Evolutionary conservation across 495 filamentous ascomycete species (phyloP).

Genomic region (Penicillium psychrofluorescens): DNA sequence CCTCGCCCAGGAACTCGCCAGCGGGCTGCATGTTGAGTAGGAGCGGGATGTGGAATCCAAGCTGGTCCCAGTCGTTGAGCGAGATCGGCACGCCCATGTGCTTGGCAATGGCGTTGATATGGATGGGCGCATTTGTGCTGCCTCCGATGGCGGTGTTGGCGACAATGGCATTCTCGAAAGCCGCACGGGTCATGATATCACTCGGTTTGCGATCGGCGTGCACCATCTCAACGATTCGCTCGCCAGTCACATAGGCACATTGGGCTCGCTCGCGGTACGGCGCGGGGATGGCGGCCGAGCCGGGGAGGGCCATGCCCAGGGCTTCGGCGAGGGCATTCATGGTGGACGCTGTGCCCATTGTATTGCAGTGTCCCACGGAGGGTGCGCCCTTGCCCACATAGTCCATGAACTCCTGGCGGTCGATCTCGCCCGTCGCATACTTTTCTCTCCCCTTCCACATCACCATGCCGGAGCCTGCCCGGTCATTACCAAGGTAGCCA

Average conservation of each 20-base stretch:
- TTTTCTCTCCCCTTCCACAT: slow-evolving; percentile 47
- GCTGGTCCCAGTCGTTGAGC: slow-evolving; percentile 46
- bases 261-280: slow-evolving; percentile 45
- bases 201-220: slow-evolving; percentile 45
- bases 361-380: slow-evolving; percentile 49
- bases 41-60: slow-evolving; percentile 43
- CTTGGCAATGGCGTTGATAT: slow-evolving; percentile 48
- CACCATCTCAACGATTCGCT: slow-evolving; percentile 50
- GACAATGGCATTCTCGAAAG: slow-evolving; percentile 50
- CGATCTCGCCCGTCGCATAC: slow-evolving; percentile 45
- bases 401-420: slow-evolving; percentile 40
- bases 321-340: slow-evolving; percentile 52
- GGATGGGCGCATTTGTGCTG: slow-evolving; percentile 51
- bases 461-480: slow-evolving; percentile 41
- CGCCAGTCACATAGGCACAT: slow-evolving; percentile 46
- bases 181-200: slow-evolving; percentile 48
- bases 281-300: slow-evolving; percentile 47
- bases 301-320: slow-evolving; percentile 49
- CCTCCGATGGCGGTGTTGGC: slow-evolving; percentile 48
- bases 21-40: slow-evolving; percentile 50
- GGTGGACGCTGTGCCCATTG: slow-evolving; percentile 52
- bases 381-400: slow-evolving; percentile 45
- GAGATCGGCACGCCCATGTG: slow-evolving; percentile 44
- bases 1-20: slow-evolving; percentile 44
- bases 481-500: slow-evolving; percentile 35